A percentile compares a stretch with the other conserved stretches of the same genome.
Conservation (phyloP, 2,329 filamentous ascomycete genomes). For the Xylaria sp. region DNA sequence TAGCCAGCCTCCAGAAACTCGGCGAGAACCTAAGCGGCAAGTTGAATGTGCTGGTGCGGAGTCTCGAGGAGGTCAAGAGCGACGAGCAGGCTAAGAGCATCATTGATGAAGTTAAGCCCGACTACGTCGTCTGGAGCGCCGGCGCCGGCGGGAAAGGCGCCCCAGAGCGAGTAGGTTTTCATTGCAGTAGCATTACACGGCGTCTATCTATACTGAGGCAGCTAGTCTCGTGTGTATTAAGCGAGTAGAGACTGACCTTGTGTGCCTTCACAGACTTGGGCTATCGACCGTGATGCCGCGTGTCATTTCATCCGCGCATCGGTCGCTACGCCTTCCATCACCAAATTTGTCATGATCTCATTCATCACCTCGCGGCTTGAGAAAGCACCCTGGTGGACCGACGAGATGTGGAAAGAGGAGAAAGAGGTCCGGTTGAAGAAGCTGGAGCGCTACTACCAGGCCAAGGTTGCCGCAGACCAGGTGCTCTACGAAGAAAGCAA, state of each 20-base stretch:
- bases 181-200: neutral
- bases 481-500: conserved; percentile 60
- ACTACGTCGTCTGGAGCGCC: conserved; percentile 76
- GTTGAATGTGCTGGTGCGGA: conserved; percentile 74
- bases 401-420: conserved; percentile 57
- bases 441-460: conserved; percentile 66
- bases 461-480: conserved; percentile 70
- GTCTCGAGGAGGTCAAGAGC: conserved; percentile 75
- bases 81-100: conserved; percentile 70
- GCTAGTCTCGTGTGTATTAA: neutral
- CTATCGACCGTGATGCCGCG: conserved; percentile 64
- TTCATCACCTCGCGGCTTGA: conserved; percentile 65
- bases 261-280: conserved; percentile 39
- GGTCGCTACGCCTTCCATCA: conserved; percentile 62
- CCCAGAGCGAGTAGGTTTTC: conserved; percentile 54
- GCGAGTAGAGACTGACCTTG: neutral
- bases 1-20: conserved; percentile 69
- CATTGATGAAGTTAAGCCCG: conserved; percentile 67
- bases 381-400: conserved; percentile 64
- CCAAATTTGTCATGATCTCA: conserved; percentile 72
- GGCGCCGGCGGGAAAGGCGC: conserved; percentile 71
- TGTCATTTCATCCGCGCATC: conserved; percentile 70
- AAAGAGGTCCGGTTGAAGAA: conserved; percentile 53
- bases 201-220: neutral
- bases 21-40: conserved; percentile 68